These are phyloP conservation scores for Clarireedia paspali DNA, from an alignment of 2,329 filamentous ascomycete species.

Conservation along the genomic window DNA sequence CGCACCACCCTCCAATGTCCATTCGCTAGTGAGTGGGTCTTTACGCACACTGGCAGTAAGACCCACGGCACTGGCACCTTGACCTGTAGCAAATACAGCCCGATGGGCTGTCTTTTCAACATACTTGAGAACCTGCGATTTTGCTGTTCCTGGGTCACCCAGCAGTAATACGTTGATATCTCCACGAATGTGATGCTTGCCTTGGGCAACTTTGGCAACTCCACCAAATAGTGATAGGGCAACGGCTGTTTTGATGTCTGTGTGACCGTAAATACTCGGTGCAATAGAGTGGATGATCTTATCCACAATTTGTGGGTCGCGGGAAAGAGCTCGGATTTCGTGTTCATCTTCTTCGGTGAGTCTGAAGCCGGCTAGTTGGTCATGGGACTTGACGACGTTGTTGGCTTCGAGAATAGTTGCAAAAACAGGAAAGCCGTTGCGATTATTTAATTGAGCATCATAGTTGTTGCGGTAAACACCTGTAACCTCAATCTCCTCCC, in stretches of 20 bases:
- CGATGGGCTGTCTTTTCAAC: constrained; percentile 95
- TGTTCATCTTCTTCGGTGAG: constrained; percentile 94
- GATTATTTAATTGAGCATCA: constrained; percentile 94
- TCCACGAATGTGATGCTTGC: constrained; percentile 83
- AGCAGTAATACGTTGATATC: constrained; percentile 97
- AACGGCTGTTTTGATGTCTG: constrained; percentile 93
- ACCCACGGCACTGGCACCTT: constrained; percentile 95
- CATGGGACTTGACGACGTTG: constrained; percentile 92
- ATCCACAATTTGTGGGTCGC: constrained; percentile 85
- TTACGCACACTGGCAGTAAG: constrained; percentile 92
- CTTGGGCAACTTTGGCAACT: constrained; percentile 83
- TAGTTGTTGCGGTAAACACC: constrained; percentile 98
- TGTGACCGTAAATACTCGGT: constrained; percentile 94
- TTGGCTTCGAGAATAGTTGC: constrained; percentile 97
- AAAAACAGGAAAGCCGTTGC: constrained; percentile 97
- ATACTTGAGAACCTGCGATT: constrained; percentile 96
- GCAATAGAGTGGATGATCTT: constrained; percentile 91
- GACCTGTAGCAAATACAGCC: constrained; percentile 94
- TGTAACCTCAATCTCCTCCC: constrained; percentile 94
- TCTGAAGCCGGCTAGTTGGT: constrained; percentile 93
- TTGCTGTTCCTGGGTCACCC: constrained; percentile 94
- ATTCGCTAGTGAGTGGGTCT: constrained; percentile 91
- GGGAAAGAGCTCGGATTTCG: constrained; percentile 76
- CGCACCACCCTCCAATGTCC: constrained; percentile 94
- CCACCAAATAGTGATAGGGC: constrained; percentile 92